Evolutionary conservation across 768 basidiomycete genomes (phyloP).

Genomic region (Strobilomyces echinocephalus): DNA sequence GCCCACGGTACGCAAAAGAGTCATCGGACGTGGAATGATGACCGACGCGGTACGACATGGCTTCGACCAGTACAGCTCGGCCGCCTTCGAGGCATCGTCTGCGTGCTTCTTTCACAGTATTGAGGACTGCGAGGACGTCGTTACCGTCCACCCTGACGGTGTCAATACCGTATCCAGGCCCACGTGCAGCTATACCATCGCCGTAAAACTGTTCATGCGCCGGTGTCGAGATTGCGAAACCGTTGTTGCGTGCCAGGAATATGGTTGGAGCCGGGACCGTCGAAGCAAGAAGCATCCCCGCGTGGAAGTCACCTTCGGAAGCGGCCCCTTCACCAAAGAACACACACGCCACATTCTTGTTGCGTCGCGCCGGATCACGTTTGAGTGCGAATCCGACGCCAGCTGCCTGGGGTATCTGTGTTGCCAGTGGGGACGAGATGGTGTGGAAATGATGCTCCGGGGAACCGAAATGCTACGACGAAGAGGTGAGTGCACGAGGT

Average conservation of each 20-base stretch:
- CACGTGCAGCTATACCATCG: constrained; percentile 88
- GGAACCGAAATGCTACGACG: constrained; percentile 76
- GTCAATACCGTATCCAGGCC: constrained; percentile 86
- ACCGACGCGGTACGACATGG: constrained; percentile 92
- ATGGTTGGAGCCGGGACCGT: constrained; percentile 71
- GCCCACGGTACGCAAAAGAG: constrained; percentile 87
- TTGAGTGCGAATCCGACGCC: constrained; percentile 88
- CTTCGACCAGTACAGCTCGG: constrained; percentile 80
- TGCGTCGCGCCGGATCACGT: constrained; percentile 63
- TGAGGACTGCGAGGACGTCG: constrained; percentile 80
- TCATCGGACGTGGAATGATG: constrained; percentile 96
- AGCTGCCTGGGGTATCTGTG: constrained; percentile 93
- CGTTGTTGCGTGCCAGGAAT: constrained; percentile 78
- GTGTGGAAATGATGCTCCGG: constrained; percentile 83
- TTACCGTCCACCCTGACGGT: constrained; percentile 94
- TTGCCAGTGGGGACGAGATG: constrained; percentile 89
- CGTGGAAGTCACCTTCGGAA: constrained; percentile 94
- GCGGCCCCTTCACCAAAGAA: constrained; percentile 95
- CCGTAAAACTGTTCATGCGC: constrained; percentile 85
- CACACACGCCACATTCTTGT: constrained; percentile 75
- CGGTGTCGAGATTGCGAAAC: constrained; percentile 94
- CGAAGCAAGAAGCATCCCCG: constrained; percentile 77
- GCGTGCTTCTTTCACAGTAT: constrained; percentile 68
- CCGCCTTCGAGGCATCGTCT: constrained; percentile 69
- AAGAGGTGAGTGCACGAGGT: constrained; percentile 1